Base-by-base conservation (phyloP, 1,139 yeast species). In the Maudiozyma humilis region DNA sequence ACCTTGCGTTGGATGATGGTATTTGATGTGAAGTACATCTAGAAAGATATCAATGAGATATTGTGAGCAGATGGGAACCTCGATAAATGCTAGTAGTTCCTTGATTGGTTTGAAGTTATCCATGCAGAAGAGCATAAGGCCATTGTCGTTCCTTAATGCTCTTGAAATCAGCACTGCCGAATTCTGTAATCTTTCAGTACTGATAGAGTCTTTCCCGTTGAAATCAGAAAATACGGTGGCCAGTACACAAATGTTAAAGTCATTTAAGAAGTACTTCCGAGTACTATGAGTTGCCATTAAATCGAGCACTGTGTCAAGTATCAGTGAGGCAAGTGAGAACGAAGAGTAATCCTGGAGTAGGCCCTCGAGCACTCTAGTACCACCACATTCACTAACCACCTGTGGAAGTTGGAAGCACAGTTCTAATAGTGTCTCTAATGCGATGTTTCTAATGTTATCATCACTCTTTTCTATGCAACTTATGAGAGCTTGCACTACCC, bases 71-170 rank as follows among this genome's bases (percentile, higher is more conserved):
- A 76, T 70, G 0, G 83, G 82, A 44, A 79, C 76, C 25, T 70
- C 69, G 44, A 89, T 65, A 57, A 89, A 82, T 33, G 72, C 67
- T 2, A 89, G 66, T 32, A 91, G 66, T 45, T 78, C 78, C 37
- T 66, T 67, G 16, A 91, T 55, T 27, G 82, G 74, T 43, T 70
- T 70, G 53, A 78, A 82, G 47, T 76, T 64, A 51, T 80, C 70
- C 45, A 75, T 70, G 0, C 86, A 73, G 53, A 82, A 75, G 7
- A 83, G 75, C 51, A 83, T 72, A 12, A 88, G 59, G 0, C 98
- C 98, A 16, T 84, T 73, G 78, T 93, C 83, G 39, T 79, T 74
- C 49, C 85, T 82, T 42, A 91, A 64, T 25, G 86, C 64, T 2
- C 75, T 62, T 0, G 85, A 68, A 3, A 89, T 63, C 12, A 86